Conservation (phyloP, 164 flowering plant species). For the Kingdonia uniflora region DNA sequence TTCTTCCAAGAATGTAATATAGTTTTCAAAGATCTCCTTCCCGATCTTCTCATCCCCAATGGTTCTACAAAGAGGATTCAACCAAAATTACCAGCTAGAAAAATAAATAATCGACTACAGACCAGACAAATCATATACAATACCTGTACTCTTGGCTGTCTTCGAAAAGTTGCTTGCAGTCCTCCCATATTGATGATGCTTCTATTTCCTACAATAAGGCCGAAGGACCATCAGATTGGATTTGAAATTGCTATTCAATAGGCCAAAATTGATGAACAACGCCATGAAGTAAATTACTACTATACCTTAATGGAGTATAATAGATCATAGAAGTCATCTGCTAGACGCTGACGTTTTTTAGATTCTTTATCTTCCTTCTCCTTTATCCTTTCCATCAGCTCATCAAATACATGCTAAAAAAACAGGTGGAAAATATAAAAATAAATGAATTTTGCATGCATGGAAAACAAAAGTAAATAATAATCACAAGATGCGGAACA, state of each 20-base stretch:
- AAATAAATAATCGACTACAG: background rate
- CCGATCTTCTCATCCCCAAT: slow-evolving; percentile 55
- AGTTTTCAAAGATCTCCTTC: slow-evolving; percentile 71
- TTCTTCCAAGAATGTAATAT: slow-evolving; percentile 55
- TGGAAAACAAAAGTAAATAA: too few species aligned
- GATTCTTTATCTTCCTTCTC: slow-evolving; percentile 98
- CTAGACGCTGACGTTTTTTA: slow-evolving; percentile 74
- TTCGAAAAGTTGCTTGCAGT: slow-evolving; percentile 59
- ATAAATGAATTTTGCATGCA: too few species aligned
- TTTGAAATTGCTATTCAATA: too few species aligned
- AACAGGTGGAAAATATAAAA: background rate
- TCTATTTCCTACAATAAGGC: slow-evolving; percentile 53
- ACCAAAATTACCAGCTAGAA: background rate
- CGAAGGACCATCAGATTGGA: too few species aligned
- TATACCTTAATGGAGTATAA: slow-evolving; percentile 61
- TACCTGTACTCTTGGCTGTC: slow-evolving; percentile 84
- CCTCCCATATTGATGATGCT: slow-evolving; percentile 79
- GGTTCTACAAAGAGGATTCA: slow-evolving; percentile 26
- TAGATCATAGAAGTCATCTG: slow-evolving; percentile 67
- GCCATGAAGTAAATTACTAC: background rate
- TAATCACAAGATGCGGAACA: too few species aligned
- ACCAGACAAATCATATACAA: background rate
- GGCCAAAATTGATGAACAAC: background rate
- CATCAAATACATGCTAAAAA: slow-evolving; percentile 78
- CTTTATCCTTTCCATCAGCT: slow-evolving; percentile 61